phyloP scores from a whole-genome alignment of 257 asterid species.

The Salvia hispanica region DNA sequence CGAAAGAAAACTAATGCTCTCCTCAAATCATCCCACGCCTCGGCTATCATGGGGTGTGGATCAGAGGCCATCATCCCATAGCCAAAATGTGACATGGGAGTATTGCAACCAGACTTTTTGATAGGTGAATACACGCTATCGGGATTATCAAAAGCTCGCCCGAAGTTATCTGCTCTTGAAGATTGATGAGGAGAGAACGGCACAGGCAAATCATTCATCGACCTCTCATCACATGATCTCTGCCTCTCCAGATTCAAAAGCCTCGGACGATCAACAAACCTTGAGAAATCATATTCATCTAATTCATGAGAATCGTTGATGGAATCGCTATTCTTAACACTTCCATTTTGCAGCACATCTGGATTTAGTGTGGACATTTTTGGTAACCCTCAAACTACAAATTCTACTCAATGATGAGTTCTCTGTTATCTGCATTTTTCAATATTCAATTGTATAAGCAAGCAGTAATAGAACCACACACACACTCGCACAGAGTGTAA shows the following conservation, averaged over 20 bases:
- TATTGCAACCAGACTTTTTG: slow-evolving; percentile 55
- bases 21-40: slow-evolving; percentile 78
- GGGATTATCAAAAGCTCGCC: slow-evolving; percentile 50
- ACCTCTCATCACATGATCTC: slow-evolving; percentile 65
- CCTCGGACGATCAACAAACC: slow-evolving; percentile 45
- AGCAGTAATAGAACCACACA: background rate
- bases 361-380: slow-evolving; percentile 49
- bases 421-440: slow-evolving; percentile 29
- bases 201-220: slow-evolving; percentile 50
- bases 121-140: slow-evolving; percentile 54
- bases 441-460: slow-evolving; percentile 19
- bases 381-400: slow-evolving; percentile 6
- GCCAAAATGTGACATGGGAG: slow-evolving; percentile 59
- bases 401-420: background rate
- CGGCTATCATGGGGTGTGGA: slow-evolving; percentile 63
- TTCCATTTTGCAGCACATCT: slow-evolving; percentile 44
- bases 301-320: slow-evolving; percentile 41
- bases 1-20: slow-evolving; percentile 75
- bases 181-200: slow-evolving; percentile 64
- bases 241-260: slow-evolving; percentile 64
- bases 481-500: background rate
- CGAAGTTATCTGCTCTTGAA: slow-evolving; percentile 46
- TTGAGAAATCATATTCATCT: slow-evolving; percentile 62
- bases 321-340: slow-evolving; percentile 41
- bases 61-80: slow-evolving; percentile 28